A percentile compares a stretch with the other conserved stretches of the same genome.
phyloP scores from a whole-genome alignment of 208 protist species.

The Porcisia deanei region DNA sequence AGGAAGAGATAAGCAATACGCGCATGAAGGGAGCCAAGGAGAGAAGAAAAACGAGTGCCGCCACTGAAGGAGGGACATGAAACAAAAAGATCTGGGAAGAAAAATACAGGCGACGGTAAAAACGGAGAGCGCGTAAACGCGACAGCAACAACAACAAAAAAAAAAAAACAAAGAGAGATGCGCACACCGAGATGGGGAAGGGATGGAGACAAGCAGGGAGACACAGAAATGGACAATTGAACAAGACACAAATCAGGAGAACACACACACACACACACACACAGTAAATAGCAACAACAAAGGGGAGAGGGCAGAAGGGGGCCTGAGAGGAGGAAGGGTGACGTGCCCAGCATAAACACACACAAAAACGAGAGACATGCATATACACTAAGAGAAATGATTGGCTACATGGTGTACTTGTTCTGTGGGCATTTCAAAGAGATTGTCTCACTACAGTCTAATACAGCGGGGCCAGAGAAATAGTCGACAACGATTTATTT shows the following conservation, averaged over 20 bases:
- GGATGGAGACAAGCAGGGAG: background rate
- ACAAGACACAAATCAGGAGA: too few species aligned
- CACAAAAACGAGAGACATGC: too few species aligned
- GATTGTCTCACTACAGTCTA: too few species aligned
- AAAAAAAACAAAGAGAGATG: background rate
- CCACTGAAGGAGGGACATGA: too few species aligned
- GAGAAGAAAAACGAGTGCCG: too few species aligned
- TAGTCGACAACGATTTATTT: too few species aligned
- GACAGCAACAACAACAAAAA: background rate
- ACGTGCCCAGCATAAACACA: background rate
- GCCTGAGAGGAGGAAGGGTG: background rate
- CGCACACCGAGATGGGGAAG: background rate
- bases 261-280: background rate
- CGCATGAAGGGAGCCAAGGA: background rate
- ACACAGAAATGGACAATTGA: background rate
- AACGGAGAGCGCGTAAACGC: background rate
- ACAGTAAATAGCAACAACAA: background rate
- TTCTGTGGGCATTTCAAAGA: background rate
- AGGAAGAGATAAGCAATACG: background rate
- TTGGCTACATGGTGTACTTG: background rate
- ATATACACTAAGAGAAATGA: background rate
- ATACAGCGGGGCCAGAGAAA: too few species aligned
- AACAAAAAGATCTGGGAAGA: background rate
- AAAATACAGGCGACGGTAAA: background rate
- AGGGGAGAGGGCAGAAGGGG: background rate